Evolutionary conservation across 2,329 filamentous ascomycete genomes (phyloP).

Genomic region (Leptographium procerum): DNA sequence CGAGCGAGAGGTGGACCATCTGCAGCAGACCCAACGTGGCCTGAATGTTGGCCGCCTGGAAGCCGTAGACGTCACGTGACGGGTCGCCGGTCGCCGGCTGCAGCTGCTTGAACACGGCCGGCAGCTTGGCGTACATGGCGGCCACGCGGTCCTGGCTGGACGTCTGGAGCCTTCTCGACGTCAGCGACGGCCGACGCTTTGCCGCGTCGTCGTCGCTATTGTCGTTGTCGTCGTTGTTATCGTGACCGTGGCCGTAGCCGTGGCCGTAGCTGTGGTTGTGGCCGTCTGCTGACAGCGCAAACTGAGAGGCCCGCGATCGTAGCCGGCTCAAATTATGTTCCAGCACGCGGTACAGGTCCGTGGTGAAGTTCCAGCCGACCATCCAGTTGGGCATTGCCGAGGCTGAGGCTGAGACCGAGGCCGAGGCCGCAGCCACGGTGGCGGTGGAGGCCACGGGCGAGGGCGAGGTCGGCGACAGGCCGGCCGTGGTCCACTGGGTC

Average conservation of each 20-base stretch:
- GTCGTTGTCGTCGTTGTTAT: background rate
- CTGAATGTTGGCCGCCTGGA: slow-evolving; percentile 25
- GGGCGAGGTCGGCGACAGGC: background rate
- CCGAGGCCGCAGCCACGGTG: background rate
- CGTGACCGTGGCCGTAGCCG: background rate
- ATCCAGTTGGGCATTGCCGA: slow-evolving; percentile 27
- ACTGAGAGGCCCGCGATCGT: slow-evolving; percentile 8
- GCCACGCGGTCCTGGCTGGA: slow-evolving; percentile 13
- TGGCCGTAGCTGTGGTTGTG: background rate
- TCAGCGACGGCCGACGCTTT: background rate
- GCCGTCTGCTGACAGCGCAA: slow-evolving; percentile 8
- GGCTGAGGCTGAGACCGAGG: no score
- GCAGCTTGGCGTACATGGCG: slow-evolving; percentile 18
- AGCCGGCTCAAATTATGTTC: slow-evolving; percentile 29
- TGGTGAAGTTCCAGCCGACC: slow-evolving; percentile 45
- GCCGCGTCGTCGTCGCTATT: no score
- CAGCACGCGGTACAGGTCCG: slow-evolving; percentile 43
- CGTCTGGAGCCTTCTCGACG: slow-evolving; percentile 6
- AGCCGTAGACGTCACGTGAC: slow-evolving; percentile 20
- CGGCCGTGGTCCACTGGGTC: background rate
- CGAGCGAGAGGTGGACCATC: slow-evolving; percentile 19
- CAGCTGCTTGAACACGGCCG: slow-evolving; percentile 18
- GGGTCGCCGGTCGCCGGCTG: slow-evolving; percentile 16
- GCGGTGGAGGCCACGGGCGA: background rate
- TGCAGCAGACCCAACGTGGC: slow-evolving; percentile 22